Evolutionary conservation across 2,329 filamentous ascomycete species (phyloP).

Genomic region (Fusarium incarnatum): DNA sequence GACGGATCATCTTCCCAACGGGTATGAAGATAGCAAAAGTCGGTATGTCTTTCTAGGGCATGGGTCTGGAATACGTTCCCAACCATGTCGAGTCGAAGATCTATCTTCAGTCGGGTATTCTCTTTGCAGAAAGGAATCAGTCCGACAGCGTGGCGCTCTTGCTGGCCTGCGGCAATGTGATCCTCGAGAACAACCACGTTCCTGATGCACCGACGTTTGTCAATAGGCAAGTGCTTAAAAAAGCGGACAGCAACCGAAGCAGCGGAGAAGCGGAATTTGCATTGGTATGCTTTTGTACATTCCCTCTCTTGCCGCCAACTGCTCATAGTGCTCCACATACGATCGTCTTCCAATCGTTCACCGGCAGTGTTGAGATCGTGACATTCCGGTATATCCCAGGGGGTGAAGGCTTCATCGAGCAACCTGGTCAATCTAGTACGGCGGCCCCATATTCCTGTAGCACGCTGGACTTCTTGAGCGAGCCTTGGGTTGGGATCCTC

Average conservation of each 20-base stretch:
- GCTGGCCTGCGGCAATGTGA: background rate
- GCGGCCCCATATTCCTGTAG: background rate
- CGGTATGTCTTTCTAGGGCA: too few species aligned
- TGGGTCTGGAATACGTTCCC: background rate
- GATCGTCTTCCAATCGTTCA: background rate
- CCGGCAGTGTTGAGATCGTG: background rate
- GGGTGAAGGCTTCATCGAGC: background rate
- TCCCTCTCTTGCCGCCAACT: too few species aligned
- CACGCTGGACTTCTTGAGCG: background rate
- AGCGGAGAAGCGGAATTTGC: constrained; percentile 8
- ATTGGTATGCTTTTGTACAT: background rate
- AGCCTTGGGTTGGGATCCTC: background rate
- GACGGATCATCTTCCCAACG: too few species aligned
- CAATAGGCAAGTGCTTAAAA: background rate
- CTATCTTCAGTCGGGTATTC: constrained; percentile 2
- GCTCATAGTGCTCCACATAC: background rate
- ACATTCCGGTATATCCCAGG: background rate
- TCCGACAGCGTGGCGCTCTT: background rate
- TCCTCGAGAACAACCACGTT: constrained; percentile 3
- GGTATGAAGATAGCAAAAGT: too few species aligned
- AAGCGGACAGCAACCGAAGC: constrained; percentile 1
- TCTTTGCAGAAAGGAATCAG: constrained; percentile 11
- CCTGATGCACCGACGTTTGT: background rate
- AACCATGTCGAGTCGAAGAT: background rate
- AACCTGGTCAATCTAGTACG: background rate